Evolutionary conservation across 2,329 filamentous ascomycete genomes (phyloP).

Genomic region (Apiospora koreana): DNA sequence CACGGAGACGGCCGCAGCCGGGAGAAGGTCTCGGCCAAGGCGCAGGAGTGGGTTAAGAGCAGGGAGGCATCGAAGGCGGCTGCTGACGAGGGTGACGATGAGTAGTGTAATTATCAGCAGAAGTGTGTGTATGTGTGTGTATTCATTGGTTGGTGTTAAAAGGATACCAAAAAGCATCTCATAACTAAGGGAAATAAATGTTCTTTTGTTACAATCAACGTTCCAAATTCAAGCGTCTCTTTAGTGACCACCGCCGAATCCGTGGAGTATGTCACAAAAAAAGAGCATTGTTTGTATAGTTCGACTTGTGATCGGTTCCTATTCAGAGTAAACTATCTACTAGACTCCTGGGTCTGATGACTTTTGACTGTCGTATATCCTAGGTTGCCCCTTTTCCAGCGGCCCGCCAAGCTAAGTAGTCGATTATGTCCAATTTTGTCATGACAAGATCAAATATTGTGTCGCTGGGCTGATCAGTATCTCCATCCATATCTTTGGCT

Average conservation of each 20-base stretch:
- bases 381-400: neutral
- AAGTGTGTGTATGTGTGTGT: neutral
- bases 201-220: neutral
- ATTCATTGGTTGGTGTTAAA: conserved; percentile 8
- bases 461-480: neutral
- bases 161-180: conserved; percentile 1
- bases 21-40: conserved; percentile 70
- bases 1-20: conserved; percentile 69
- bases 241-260: neutral
- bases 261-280: neutral
- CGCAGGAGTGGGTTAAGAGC: conserved; percentile 67
- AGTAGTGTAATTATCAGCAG: neutral
- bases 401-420: neutral
- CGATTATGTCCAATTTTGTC: neutral
- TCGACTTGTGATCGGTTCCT: neutral
- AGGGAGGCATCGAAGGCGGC: conserved; percentile 31
- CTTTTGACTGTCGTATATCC: neutral
- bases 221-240: neutral
- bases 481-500: neutral
- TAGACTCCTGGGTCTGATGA: neutral
- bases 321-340: neutral
- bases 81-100: neutral
- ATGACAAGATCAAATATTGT: neutral
- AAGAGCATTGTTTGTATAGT: neutral
- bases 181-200: neutral